Percentiles rank a stretch among this genome's conserved stretches.
Conservation (phyloP, 805 yeast species). For the Hanseniaspora jakobsenii region DNA sequence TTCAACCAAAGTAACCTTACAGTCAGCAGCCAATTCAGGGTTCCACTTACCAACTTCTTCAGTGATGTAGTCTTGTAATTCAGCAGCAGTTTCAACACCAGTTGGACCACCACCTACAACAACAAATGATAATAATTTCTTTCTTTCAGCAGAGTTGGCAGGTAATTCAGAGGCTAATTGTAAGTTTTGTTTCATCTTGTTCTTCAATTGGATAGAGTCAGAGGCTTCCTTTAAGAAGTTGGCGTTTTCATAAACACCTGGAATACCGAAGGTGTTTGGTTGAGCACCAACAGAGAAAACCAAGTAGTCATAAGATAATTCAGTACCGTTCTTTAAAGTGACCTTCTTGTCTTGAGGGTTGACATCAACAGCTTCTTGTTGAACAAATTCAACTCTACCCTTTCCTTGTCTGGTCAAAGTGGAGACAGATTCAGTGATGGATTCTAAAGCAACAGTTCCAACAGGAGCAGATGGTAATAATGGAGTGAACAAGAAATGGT, state of each 20-base stretch:
- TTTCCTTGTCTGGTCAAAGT: constrained; percentile 66
- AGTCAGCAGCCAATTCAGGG: constrained; percentile 72
- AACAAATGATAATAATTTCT: constrained; percentile 72
- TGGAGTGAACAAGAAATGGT: constrained; percentile 93
- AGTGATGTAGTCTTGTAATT: constrained; percentile 83
- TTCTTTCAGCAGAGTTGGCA: constrained; percentile 60
- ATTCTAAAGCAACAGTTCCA: constrained; percentile 79
- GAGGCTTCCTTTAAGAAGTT: constrained; percentile 80
- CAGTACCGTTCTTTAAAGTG: constrained; percentile 45
- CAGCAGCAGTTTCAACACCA: constrained; percentile 96
- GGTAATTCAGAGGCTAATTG: constrained; percentile 81
- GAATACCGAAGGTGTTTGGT: constrained; percentile 87
- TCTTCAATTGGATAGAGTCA: constrained; percentile 76
- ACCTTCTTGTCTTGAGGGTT: constrained; percentile 61
- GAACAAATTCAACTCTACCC: constrained; percentile 71
- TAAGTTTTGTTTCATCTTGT: constrained; percentile 69
- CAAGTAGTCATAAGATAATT: constrained; percentile 60
- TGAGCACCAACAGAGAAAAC: constrained; percentile 92
- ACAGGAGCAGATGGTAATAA: constrained; percentile 88
- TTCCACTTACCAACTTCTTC: constrained; percentile 83
- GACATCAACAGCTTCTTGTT: constrained; percentile 79
- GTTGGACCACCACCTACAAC: constrained; percentile 99
- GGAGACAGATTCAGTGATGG: constrained; percentile 89
- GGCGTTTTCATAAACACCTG: constrained; percentile 84
- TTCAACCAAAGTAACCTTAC: constrained; percentile 75